Evolutionary conservation across 495 filamentous ascomycete species (phyloP).

Genomic region (Lepidopterella palustris): DNA sequence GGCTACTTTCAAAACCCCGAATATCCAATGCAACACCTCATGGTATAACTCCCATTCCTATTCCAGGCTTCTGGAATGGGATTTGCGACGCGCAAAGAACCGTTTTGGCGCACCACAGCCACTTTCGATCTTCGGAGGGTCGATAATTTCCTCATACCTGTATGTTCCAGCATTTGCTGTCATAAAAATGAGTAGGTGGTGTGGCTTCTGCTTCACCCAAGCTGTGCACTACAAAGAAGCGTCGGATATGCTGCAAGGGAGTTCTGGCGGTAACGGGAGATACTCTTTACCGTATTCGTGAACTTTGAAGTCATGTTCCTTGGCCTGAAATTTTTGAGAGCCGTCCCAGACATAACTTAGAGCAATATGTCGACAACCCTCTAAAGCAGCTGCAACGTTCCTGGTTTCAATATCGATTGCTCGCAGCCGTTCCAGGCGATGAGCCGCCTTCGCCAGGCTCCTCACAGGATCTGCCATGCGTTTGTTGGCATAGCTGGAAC

Average conservation of each 20-base stretch:
- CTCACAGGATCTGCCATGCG: background rate
- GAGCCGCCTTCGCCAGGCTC: background rate
- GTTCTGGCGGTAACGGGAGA: background rate
- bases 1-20: too few species aligned
- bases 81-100: too few species aligned
- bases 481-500: background rate
- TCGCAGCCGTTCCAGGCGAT: background rate
- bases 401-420: background rate
- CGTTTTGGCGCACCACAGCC: too few species aligned
- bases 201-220: too few species aligned
- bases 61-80: too few species aligned
- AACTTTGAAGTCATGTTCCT: background rate
- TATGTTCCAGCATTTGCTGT: too few species aligned
- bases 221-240: background rate
- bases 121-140: too few species aligned
- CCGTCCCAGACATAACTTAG: background rate
- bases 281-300: background rate
- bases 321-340: background rate
- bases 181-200: too few species aligned
- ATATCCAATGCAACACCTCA: too few species aligned
- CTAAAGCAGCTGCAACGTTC: background rate
- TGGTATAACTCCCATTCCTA: too few species aligned
- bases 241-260: background rate
- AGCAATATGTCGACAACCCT: background rate
- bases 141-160: too few species aligned